Base-by-base conservation (phyloP, 495 filamentous ascomycete genomes). In the Xylaria scruposa region DNA sequence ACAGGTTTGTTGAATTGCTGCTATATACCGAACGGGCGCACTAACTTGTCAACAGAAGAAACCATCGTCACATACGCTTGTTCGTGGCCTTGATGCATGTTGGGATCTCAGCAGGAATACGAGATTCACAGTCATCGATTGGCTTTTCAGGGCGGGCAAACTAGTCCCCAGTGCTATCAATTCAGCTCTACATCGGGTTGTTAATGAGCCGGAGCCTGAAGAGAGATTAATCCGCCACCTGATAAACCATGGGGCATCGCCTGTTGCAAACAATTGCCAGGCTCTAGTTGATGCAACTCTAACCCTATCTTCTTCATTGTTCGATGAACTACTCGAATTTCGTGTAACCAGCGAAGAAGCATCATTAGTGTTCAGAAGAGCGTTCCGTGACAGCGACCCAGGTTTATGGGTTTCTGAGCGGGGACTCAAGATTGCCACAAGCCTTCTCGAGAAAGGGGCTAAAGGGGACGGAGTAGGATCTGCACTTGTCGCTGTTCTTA, bases 141-240 rank as follows among this genome's bases (percentile, higher is more conserved):
- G 83, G 81, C 74, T 87, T 31, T 83, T 86, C 64, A 71, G 78
- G 31, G 83, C 83, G 10, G 85, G 84, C 2, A 73, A 84, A 31
- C 74, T 80, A 1, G 76, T 78, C 0, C 79, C 81, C 6, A 81
- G 78, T 42, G 81, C 83, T 51, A 69, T 87, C 24, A 73, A 85
- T 67, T 76, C 79, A 54, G 78, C 78, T 1, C 66, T 87, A 38
- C 78, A 81, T 72, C 78, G 78, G 33, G 83, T 80, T 0, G 80
- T 86, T 9, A 86, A 84, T 47, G 80, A 81, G 68, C 80, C 83
- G 42, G 82, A 84, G 10, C 80, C 82, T 0, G 84, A 85, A 59
- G 73, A 81, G 4, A 76, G 81, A 29, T 75, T 87, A 1, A 77
- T 86, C 0, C 74, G 78, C 54, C 76, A 86, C 0, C 72, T 87